phyloP scores from a whole-genome alignment of 148 eudicot species.

The Diospyros kaki region DNA sequence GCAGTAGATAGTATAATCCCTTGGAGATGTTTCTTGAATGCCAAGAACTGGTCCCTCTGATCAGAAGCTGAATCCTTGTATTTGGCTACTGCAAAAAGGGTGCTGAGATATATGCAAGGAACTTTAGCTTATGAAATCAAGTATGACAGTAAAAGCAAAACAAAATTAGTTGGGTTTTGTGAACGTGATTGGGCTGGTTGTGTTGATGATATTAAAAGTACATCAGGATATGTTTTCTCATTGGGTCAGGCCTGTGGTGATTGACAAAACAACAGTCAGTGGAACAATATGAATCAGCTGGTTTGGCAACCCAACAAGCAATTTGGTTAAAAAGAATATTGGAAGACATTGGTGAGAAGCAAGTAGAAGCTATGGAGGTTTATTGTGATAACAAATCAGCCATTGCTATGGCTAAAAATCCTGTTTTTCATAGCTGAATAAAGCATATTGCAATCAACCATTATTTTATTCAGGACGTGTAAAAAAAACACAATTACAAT shows the following conservation, averaged over 20 bases:
- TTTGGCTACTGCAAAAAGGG: neutral
- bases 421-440: neutral
- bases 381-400: neutral
- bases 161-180: neutral
- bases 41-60: conserved; percentile 68
- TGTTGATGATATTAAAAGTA: neutral
- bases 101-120: neutral
- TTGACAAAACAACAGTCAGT: neutral
- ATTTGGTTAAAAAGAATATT: neutral
- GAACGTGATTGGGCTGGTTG: neutral
- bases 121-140: neutral
- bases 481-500: too few species aligned
- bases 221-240: neutral
- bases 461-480: neutral
- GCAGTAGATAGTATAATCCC: conserved; percentile 50
- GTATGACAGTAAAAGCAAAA: neutral
- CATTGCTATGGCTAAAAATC: neutral
- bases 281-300: neutral
- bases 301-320: neutral
- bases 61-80: conserved; percentile 45
- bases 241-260: neutral
- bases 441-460: neutral
- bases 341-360: neutral
- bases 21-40: conserved; percentile 65
- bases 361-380: neutral